Evolutionary conservation across 2,329 filamentous ascomycete genomes (phyloP).

Genomic region (Hirsutella rhossiliensis): DNA sequence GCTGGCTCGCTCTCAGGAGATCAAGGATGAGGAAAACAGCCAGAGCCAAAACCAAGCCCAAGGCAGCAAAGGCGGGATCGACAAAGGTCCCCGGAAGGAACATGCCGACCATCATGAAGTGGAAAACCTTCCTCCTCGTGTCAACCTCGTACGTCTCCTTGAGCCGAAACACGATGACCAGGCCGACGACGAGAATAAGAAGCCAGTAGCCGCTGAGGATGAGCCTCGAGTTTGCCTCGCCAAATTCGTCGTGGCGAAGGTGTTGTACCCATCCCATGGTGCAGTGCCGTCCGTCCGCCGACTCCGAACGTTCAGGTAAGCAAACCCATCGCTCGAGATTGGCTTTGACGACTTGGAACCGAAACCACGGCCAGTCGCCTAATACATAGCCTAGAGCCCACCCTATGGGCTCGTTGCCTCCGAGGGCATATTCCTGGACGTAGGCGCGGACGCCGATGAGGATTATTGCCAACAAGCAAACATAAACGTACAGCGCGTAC

Average conservation of each 20-base stretch:
- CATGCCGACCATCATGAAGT: conserved; percentile 97
- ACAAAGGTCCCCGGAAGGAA: conserved; percentile 77
- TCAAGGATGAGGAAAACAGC: conserved; percentile 82
- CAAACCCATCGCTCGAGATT: conserved; percentile 66
- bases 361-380: conserved; percentile 61
- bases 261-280: conserved; percentile 50
- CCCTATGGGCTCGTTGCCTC: conserved; percentile 68
- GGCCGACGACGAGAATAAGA: conserved; percentile 54
- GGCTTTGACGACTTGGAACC: conserved; percentile 56
- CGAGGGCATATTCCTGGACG: conserved; percentile 54
- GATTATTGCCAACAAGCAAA: conserved; percentile 51
- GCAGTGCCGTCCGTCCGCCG: conserved; percentile 23
- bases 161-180: conserved; percentile 63
- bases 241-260: conserved; percentile 51
- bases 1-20: conserved; percentile 76
- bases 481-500: conserved; percentile 72
- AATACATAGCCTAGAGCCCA: conserved; percentile 89
- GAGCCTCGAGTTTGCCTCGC: conserved; percentile 73
- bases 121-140: conserved; percentile 91
- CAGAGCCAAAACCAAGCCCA: conserved; percentile 70
- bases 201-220: conserved; percentile 64
- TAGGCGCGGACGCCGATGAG: conserved; percentile 60
- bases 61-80: conserved; percentile 70
- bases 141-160: conserved; percentile 79
- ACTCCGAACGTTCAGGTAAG: conserved; percentile 40